These are phyloP conservation scores for Pseudevernia furfuracea DNA, from an alignment of 495 filamentous ascomycete genomes.

Conservation along the genomic window DNA sequence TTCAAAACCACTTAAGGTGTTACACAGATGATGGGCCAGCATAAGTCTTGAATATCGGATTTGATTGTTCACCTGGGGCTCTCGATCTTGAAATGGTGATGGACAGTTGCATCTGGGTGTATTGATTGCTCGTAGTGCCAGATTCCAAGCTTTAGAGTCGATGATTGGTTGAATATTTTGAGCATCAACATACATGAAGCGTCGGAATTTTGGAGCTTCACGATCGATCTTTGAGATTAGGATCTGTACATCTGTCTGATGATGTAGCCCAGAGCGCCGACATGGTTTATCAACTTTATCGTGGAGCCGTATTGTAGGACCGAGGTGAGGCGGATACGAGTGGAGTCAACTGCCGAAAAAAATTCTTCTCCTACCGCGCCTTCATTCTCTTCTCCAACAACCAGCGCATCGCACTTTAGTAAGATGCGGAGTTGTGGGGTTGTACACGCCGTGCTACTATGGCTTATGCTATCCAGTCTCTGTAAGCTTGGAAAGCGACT, in stretches of 20 bases:
- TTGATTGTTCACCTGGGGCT: neutral
- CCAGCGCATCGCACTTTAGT: neutral
- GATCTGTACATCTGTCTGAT: no score
- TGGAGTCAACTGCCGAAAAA: neutral
- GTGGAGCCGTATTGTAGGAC: no score
- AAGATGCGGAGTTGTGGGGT: neutral
- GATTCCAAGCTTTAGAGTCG: neutral
- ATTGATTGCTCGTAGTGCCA: neutral
- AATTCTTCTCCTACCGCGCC: neutral
- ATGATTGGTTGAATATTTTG: neutral
- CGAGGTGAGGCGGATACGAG: no score
- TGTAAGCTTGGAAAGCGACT: neutral
- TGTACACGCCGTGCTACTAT: neutral
- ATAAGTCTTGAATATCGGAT: neutral
- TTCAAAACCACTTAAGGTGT: neutral
- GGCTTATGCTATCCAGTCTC: no score
- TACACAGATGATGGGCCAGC: neutral
- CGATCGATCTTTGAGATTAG: neutral
- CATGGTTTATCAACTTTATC: no score
- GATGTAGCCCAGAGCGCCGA: no score
- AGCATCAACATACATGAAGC: neutral
- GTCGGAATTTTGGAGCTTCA: neutral
- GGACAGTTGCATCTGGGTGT: neutral
- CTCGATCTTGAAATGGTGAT: neutral
- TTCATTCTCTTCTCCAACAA: neutral